These are phyloP conservation scores for Fusarium tuaranense DNA, from an alignment of 2,329 filamentous ascomycete genomes.

Conservation along the genomic window DNA sequence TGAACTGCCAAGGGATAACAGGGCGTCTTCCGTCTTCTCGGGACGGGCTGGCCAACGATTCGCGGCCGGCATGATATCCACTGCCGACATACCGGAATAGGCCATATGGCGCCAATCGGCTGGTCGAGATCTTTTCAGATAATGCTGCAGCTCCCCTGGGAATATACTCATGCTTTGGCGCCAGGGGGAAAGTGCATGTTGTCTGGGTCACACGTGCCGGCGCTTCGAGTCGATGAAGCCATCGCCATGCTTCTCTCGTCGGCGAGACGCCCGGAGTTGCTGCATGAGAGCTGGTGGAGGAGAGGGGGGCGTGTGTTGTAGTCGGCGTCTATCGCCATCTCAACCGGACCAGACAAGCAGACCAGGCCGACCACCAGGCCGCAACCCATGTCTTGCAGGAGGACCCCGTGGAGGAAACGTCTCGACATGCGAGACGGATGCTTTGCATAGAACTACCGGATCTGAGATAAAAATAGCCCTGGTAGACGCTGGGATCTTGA, in stretches of 20 bases:
- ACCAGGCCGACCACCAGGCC: background rate
- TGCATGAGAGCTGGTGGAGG: slow-evolving; percentile 17
- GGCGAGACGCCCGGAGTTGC: slow-evolving; percentile 37
- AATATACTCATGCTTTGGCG: slow-evolving; percentile 23
- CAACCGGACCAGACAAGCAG: slow-evolving; percentile 11
- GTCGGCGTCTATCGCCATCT: slow-evolving; percentile 27
- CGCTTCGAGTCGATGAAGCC: slow-evolving; percentile 22
- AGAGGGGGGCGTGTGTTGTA: slow-evolving; percentile 15
- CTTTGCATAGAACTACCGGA: slow-evolving; percentile 26
- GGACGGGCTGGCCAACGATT: slow-evolving; percentile 13
- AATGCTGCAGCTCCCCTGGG: slow-evolving; percentile 26
- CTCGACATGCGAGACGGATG: slow-evolving; percentile 18
- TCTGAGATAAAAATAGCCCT: slow-evolving; percentile 28
- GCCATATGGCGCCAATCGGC: slow-evolving; percentile 28
- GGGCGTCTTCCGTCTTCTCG: slow-evolving; percentile 10
- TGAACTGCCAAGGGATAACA: slow-evolving; percentile 24
- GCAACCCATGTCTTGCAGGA: slow-evolving; percentile 10
- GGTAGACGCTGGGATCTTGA: slow-evolving; percentile 29
- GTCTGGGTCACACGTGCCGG: slow-evolving; percentile 31
- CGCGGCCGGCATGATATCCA: slow-evolving; percentile 13
- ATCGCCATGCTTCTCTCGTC: background rate
- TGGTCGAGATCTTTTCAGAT: slow-evolving; percentile 30
- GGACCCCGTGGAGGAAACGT: slow-evolving; percentile 7
- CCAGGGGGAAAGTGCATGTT: slow-evolving; percentile 26
- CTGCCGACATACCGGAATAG: slow-evolving; percentile 31